Base-by-base conservation (phyloP, 2,329 filamentous ascomycete genomes). In the Colletotrichum siamense region DNA sequence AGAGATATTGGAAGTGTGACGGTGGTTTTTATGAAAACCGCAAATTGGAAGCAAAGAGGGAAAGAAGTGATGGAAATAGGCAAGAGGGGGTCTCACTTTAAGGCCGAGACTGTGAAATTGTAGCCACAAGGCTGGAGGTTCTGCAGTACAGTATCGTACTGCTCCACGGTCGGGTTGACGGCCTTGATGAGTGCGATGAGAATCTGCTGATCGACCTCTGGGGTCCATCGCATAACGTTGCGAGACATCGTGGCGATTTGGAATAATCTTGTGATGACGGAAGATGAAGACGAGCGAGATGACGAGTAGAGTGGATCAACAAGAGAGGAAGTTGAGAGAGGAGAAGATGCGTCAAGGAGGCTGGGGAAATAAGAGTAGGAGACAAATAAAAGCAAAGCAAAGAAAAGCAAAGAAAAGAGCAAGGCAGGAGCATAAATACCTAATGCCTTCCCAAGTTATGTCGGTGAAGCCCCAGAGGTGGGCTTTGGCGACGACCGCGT, bases 371-470 rank as follows among this genome's bases (percentile, higher is more conserved):
- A 22, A 34, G 26, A 63, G 67, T 15, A 64, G 65, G 30, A n/a
- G 6, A 39, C 24, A 8, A 13, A 63, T 44, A 69, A 24, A n/a
- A 34, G 18, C 32, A 12, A 13, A 26, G 22, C 15, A 12, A 13
- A 26, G 22, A 10, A 12, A 13, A 26, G 22, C 18, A 12, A 13
- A 28, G 22, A 15, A 52, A 36, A 59, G 18, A 15, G 9, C 5
- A 52, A 39, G 36, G 49, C 52, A 39, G 22, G 49, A 61, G 67
- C 24, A 12, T 18, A 12, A 44, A 59, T 83, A 88, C 88, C 88
- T 86, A 66, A 89, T 82, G 2, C 81, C 86, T 34, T 89, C 85
- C 86, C 87, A 89, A 5, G 84, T 85, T n/a, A 86, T 28, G 28
- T 75, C 84, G 8, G 77, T 75, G 67, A 84, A 81, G 9, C 86